Conservation (phyloP, 768 basidiomycete genomes). For the Macrolepiota fuliginosa region DNA sequence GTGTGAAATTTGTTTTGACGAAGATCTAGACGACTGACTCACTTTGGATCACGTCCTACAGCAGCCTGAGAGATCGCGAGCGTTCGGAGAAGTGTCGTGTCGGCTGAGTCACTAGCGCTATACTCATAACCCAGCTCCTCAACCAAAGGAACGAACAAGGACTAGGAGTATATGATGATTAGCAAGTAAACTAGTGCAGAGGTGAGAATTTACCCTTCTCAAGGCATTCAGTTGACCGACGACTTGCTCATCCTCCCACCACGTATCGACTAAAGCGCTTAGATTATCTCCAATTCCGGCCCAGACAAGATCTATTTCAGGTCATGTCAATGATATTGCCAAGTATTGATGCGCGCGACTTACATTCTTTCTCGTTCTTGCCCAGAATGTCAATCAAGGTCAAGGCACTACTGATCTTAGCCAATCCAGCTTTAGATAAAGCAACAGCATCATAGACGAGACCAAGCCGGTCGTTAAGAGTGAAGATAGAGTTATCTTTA, state of each 20-base stretch:
- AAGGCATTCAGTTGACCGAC: constrained; percentile 57
- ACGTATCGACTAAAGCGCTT: constrained; percentile 52
- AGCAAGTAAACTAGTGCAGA: constrained; percentile 4
- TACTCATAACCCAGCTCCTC: constrained; percentile 79
- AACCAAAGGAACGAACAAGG: constrained; percentile 72
- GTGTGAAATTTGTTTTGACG: constrained; percentile 9
- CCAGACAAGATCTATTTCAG: constrained; percentile 78
- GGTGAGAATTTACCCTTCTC: constrained; percentile 40
- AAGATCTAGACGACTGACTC: constrained; percentile 3
- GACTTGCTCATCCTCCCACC: constrained; percentile 77
- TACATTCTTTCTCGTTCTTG: constrained; percentile 75
- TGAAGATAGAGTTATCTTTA: constrained; percentile 61
- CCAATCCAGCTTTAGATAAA: constrained; percentile 78
- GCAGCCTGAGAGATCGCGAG: constrained; percentile 59
- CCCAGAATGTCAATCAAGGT: constrained; percentile 63
- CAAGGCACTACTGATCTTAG: constrained; percentile 73
- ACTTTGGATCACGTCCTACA: constrained; percentile 26
- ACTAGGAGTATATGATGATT: constrained; percentile 31
- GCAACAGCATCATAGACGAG: constrained; percentile 82
- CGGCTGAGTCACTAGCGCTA: constrained; percentile 59
- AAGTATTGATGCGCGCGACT: constrained; percentile 23
- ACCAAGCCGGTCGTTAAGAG: constrained; percentile 85
- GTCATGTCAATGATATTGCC: neutral
- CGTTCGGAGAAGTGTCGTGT: constrained; percentile 71
- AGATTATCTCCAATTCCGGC: constrained; percentile 61